Conservation (phyloP, 2,329 filamentous ascomycete genomes). For the Verticillium zaregamsianum region DNA sequence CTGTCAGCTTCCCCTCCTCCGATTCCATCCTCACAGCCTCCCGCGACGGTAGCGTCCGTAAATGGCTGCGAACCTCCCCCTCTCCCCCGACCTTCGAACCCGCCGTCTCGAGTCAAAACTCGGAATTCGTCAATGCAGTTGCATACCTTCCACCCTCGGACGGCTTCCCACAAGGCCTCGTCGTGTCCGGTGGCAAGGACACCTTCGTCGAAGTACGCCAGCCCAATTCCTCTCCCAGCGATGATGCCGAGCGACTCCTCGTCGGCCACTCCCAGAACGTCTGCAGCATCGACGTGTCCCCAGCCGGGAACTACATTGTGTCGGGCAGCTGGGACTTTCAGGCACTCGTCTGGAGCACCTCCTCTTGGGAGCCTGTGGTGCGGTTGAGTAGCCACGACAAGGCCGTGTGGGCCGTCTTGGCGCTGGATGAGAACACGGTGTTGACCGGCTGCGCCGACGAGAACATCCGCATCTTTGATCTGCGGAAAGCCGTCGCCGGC, state of each 20-base stretch:
- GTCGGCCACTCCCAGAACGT: conserved; percentile 86
- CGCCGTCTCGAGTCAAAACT: conserved; percentile 73
- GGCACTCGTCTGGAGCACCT: conserved; percentile 80
- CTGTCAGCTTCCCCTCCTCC: conserved; percentile 71
- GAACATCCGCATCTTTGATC: conserved; percentile 77
- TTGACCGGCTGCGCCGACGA: conserved; percentile 93
- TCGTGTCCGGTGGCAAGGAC: conserved; percentile 87
- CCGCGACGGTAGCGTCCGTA: conserved; percentile 82
- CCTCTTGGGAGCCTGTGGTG: conserved; percentile 75
- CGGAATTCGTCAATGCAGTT: conserved; percentile 83
- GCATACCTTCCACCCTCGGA: conserved; percentile 68
- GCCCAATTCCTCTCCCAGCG: conserved; percentile 60
- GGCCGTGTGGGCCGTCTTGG: conserved; percentile 88
- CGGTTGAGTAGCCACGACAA: conserved; percentile 67
- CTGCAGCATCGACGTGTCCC: conserved; percentile 76
- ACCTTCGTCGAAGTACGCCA: conserved; percentile 87
- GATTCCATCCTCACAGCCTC: conserved; percentile 79
- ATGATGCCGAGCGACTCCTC: conserved; percentile 80
- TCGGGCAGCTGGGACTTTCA: conserved; percentile 94
- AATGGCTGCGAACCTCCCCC: conserved; percentile 69
- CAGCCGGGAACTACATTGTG: conserved; percentile 69
- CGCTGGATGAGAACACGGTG: conserved; percentile 73
- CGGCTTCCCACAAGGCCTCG: conserved; percentile 70
- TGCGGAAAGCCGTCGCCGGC: conserved; percentile 55
- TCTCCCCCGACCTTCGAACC: conserved; percentile 70